Base-by-base conservation (phyloP, 192 early-diverging fungal species). In the Spizellomyces punctatus region DNA sequence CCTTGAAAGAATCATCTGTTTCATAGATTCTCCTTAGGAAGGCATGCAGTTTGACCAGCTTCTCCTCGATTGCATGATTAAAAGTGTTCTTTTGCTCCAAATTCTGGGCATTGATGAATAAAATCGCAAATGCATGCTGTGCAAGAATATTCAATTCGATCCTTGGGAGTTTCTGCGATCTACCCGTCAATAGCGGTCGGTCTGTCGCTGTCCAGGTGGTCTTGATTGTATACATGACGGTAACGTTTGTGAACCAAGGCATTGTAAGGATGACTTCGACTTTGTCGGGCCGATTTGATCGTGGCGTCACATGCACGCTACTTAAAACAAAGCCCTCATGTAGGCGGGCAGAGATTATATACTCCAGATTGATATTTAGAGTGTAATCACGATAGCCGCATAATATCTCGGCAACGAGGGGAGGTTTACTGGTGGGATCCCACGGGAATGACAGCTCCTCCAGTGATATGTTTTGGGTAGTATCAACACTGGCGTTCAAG, bases 131-230 rank as follows among this genome's bases (percentile, higher is more conserved):
- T 4, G 76, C 69, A 45, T 81, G 81, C 27, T 82, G 76, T 8
- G 85, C 79, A 19, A 84, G 50, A 21, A 86, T 74, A 73, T 82
- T 82, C 27, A 86, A 54, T 64, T 86, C 82, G 47, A 86, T 79
- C 8, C 72, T 46, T 1, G 75, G 78, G 10, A 64, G 54, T 57
- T 85, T 85, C 5, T 17, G 63, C 12, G 62, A 57, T 4, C 58
- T 43, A 10, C 49, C 68, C 4, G 46, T 46, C 0, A 76, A 52
- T 48, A 75, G 21, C 36, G 50, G 48, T 10, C 58, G 21, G 41
- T 63, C 73, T 9, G 58, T 22, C 45, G 17, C 64, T 9, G 48
- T 43, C 74, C 76, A 79, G 6, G 57, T 58, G 10, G 77, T 73
- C 64, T 82, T 84, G 67, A 84, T 80, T 14, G 78, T 85, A 68